Percentiles rank a stretch among this genome's conserved stretches.
Conservation (phyloP, 768 basidiomycete genomes). For the Russula lepida region DNA sequence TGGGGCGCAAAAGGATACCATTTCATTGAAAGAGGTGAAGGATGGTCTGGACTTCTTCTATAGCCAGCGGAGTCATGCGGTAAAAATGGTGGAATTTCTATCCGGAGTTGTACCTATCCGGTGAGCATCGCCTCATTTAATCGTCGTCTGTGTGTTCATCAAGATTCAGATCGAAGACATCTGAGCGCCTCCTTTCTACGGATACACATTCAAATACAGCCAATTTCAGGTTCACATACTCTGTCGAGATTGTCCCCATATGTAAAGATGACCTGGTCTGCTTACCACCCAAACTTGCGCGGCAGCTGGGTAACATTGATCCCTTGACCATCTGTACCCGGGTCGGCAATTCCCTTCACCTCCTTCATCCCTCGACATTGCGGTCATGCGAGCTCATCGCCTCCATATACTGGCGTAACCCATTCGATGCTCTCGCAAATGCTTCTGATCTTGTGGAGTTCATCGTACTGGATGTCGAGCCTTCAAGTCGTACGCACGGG, state of each 20-base stretch:
- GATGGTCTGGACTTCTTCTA: slow-evolving; percentile 99
- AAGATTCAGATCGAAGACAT: slow-evolving; percentile 67
- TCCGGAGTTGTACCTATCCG: slow-evolving; percentile 77
- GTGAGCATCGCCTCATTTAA: slow-evolving; percentile 36
- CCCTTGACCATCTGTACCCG: slow-evolving; percentile 84
- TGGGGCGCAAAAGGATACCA: slow-evolving; percentile 92
- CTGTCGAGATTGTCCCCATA: slow-evolving; percentile 92
- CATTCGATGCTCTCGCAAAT: slow-evolving; percentile 78
- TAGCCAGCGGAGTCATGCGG: slow-evolving; percentile 77
- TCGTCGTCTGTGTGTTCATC: slow-evolving; percentile 5
- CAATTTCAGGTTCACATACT: slow-evolving; percentile 96
- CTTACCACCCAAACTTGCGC: slow-evolving; percentile 76
- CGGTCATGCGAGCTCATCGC: slow-evolving; percentile 74
- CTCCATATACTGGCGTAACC: slow-evolving; percentile 81
- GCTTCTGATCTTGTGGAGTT: slow-evolving; percentile 89
- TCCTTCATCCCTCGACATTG: slow-evolving; percentile 83
- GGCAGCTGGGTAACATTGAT: slow-evolving; percentile 77
- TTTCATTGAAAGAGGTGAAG: slow-evolving; percentile 83
- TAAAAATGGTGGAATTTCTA: slow-evolving; percentile 96
- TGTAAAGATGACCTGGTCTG: slow-evolving; percentile 98
- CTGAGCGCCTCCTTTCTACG: slow-evolving; percentile 88
- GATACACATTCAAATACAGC: slow-evolving; percentile 91
- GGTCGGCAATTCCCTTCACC: slow-evolving; percentile 84
- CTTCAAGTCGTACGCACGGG: slow-evolving; percentile 59
- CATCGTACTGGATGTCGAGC: slow-evolving; percentile 89